Evolutionary conservation across 352 stramenopile genomes (phyloP), one percentile per base, ranked within the genome.

Genomic region (Globisporangium spiculum): DNA sequence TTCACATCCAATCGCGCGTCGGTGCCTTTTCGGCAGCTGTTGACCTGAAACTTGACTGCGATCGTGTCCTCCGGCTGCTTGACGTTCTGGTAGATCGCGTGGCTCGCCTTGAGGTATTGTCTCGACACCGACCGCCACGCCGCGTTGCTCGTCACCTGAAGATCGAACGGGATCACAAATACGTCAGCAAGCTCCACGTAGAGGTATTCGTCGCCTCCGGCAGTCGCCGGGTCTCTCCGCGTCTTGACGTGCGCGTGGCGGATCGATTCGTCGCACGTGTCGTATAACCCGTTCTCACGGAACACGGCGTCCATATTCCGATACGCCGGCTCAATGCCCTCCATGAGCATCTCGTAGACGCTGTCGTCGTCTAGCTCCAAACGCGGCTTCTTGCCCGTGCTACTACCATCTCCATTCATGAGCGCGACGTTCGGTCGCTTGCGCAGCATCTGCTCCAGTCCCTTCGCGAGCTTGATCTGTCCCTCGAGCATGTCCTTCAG

Each of bases 401-500:
- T 27, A 36, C 26, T 30, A 52, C 30, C 24, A n/a, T 74, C 62
- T 5, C 46, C 60, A 14, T 55, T 65, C 22, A 79, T 74, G 20
- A 88, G 74, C 1, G 71, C 72, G 44, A 81, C 69, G 55, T 81
- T 80, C 10, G 78, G 76, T 2, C 76, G 73, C 55, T 88, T 87
- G 30, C 77, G 72, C 36, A 90, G 69, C 62, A 88, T 73, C 26
- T 83, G 61, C 41, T 90, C 76, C 18, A 90, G 76, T 18, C 71
- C 75, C 44, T 81, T 76, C 27, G 76, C 78, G 53, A 87, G 68
- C 53, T 72, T 67, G 67, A 86, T 83, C 66, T 90, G 82, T 7
- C 69, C 74, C 44, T 88, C 66, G 14, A 90, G 69, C 54, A 75
- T 70, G 12, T 38, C 59, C 22, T 76, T 75, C 3, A 90, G 63